Percentiles rank a stretch among this genome's conserved stretches.
Conservation (phyloP, 257 asterid genomes). For the Solanum verrucosum region DNA sequence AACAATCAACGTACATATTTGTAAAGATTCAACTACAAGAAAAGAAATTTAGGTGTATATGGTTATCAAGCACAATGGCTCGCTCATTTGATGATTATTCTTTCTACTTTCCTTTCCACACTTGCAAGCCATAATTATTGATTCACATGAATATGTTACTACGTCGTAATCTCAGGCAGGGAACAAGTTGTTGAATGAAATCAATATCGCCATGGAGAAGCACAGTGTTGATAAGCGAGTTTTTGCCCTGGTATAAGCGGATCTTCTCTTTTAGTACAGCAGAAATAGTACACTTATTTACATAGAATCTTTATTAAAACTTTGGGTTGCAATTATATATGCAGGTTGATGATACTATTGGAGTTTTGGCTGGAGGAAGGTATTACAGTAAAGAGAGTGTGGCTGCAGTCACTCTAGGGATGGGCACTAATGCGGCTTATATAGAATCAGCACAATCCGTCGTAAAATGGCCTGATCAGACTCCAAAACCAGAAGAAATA, state of each 20-base stretch:
- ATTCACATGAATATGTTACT: not conserved
- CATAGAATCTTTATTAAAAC: not conserved
- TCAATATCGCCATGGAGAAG: constrained; percentile 48
- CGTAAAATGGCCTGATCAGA: constrained; percentile 16
- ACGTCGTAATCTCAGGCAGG: constrained; percentile 28
- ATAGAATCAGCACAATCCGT: constrained; percentile 32
- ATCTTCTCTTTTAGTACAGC: not conserved
- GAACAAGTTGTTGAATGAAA: constrained; percentile 36
- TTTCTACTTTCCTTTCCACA: not conserved
- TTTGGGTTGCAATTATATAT: not conserved
- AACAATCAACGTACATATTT: not conserved
- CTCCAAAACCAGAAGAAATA: constrained; percentile 38
- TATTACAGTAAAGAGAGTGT: constrained; percentile 60
- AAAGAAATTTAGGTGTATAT: not conserved
- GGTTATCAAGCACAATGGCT: not conserved
- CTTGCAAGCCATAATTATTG: not conserved
- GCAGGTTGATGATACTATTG: constrained; percentile 63
- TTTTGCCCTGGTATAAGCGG: constrained; percentile 36
- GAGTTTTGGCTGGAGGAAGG: constrained; percentile 79
- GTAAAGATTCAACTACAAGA: not conserved
- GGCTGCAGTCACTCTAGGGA: constrained; percentile 60
- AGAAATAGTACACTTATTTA: not conserved
- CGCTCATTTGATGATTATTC: not conserved
- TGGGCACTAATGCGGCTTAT: constrained; percentile 62
- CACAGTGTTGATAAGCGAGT: constrained; percentile 49